Base-by-base conservation (phyloP, 1,284 basidiomycete genomes). In the Ganoderma meredithae region DNA sequence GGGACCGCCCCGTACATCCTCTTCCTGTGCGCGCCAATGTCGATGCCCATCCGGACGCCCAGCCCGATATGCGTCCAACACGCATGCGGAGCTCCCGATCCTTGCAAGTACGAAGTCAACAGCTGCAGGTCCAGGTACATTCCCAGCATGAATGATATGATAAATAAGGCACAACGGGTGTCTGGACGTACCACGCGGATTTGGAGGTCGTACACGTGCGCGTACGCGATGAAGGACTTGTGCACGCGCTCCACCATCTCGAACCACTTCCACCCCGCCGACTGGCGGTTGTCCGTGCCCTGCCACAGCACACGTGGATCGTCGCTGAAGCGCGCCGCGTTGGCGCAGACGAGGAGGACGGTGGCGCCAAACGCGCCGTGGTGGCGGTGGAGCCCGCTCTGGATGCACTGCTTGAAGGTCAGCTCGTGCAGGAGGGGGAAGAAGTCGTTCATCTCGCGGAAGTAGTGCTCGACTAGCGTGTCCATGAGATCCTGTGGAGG, bases 221-320 rank as follows among this genome's bases (percentile, higher is more conserved):
- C 86, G 4, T 86, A 83, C 1, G 86, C 83, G 53, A 89, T 81
- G 62, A 89, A 81, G 25, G 84, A 85, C 71, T 85, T 85, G 19
- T 88, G 84, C 62, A 88, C 78, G 43, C 87, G 78, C 72, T 88
- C 80, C 2, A 92, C 85, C 71, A 90, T 88, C 41, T 86, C 83
- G 73, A 90, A 89, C 83, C 88, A 94, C 71, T 86, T 86, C 91
- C 92, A 94, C 0, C 93, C 93, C 10, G 88, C 85, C 1, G 91
- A 91, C 62, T 89, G 86, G 39, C 77, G 76, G 22, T 79, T 77
- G 60, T 83, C 69, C 74, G 62, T 65, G 17, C 82, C 83, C 8
- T 85, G 81, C 22, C 83, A 81, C 71, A 90, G 77, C 0, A 92
- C 88, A 7, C 91, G 83, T 0, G 85, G 84, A 76, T 95, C 94